These are phyloP conservation scores for Botryotinia convoluta DNA, from an alignment of 2,329 filamentous ascomycete species.

Conservation along the genomic window DNA sequence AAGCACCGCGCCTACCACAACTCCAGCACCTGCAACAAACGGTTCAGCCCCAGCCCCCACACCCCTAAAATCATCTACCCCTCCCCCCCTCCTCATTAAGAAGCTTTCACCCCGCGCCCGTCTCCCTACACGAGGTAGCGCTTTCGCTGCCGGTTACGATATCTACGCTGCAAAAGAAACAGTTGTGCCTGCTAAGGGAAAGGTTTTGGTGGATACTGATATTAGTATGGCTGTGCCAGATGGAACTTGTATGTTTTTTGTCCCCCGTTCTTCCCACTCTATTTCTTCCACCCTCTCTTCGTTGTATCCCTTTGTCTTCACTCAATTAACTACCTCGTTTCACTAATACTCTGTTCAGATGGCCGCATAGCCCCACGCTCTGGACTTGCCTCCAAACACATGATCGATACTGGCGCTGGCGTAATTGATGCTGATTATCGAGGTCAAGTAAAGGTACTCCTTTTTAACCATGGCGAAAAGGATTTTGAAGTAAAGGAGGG, in stretches of 20 bases:
- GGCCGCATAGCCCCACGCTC: constrained; percentile 87
- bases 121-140: constrained; percentile 83
- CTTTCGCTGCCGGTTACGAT: constrained; percentile 91
- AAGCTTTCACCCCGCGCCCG: constrained; percentile 78
- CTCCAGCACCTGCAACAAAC: background rate
- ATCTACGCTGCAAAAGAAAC: constrained; percentile 76
- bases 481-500: constrained; percentile 82
- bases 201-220: constrained; percentile 85
- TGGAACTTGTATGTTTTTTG: constrained; percentile 70
- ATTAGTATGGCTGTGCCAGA: constrained; percentile 87
- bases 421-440: constrained; percentile 98
- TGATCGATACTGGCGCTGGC: constrained; percentile 92
- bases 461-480: constrained; percentile 85
- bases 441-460: constrained; percentile 86
- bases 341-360: constrained; percentile 51
- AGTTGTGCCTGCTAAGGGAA: constrained; percentile 75
- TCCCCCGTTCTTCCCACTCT: background rate
- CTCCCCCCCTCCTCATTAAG: constrained; percentile 58
- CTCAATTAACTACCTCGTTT: background rate
- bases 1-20: background rate
- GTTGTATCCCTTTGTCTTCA: background rate
- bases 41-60: constrained; percentile 22
- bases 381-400: constrained; percentile 89
- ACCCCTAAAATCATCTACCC: constrained; percentile 22
- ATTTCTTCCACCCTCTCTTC: constrained; percentile 8